Evolutionary conservation across 2,329 filamentous ascomycete genomes (phyloP).

Genomic region (Didymella keratinophila): DNA sequence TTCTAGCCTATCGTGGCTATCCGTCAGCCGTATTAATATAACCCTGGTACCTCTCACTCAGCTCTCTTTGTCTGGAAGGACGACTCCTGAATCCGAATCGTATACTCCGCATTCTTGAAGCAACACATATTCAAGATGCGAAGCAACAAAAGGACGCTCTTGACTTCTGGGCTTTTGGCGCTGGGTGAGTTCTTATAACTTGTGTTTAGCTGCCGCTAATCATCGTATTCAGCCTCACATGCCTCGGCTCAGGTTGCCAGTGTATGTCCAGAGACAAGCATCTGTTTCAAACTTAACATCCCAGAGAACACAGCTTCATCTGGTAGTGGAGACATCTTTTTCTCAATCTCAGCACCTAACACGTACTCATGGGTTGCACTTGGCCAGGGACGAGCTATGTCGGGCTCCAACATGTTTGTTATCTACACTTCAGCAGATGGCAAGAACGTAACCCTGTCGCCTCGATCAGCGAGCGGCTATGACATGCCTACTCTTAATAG

Average conservation of each 20-base stretch:
- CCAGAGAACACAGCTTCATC: constrained; percentile 60
- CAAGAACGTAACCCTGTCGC: constrained; percentile 65
- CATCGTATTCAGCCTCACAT: constrained; percentile 29
- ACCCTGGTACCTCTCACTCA: constrained; percentile 15
- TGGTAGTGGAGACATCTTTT: constrained; percentile 64
- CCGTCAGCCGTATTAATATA: constrained; percentile 20
- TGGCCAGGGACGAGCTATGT: constrained; percentile 64
- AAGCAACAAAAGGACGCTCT: constrained; percentile 19
- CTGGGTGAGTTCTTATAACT: constrained; percentile 31
- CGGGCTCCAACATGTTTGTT: constrained; percentile 65
- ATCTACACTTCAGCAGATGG: constrained; percentile 62
- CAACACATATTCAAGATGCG: constrained; percentile 22
- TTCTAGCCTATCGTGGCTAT: constrained; percentile 8
- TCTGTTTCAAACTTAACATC: constrained; percentile 63
- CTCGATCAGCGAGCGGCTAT: constrained; percentile 58
- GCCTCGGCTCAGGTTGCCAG: constrained; percentile 44
- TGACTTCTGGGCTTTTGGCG: constrained; percentile 34
- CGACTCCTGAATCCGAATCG: background rate
- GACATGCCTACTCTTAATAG: constrained; percentile 54
- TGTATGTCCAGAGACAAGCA: constrained; percentile 38
- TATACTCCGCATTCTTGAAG: background rate
- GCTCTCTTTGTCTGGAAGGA: constrained; percentile 6
- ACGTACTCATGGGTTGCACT: constrained; percentile 63
- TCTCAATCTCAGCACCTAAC: constrained; percentile 64
- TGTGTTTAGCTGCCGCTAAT: constrained; percentile 25